Base-by-base conservation (phyloP, 805 yeast genomes). In the Cyberlindnera suaveolens region DNA sequence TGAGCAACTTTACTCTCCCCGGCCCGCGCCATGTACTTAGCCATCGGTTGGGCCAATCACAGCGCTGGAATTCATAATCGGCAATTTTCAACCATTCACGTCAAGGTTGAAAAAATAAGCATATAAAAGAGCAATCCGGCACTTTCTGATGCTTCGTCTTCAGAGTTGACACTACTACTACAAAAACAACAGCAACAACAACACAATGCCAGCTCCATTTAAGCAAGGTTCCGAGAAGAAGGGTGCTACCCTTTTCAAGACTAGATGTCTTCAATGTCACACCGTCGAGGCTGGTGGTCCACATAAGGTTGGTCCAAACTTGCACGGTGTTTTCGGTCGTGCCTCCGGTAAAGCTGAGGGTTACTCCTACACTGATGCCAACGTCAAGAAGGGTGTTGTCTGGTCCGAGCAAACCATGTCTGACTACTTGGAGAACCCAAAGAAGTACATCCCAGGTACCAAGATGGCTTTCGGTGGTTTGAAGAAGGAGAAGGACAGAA, bases 391-490 rank as follows among this genome's bases (percentile, higher is more conserved):
- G 75, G 95, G 89, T 65, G 95, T 93, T 51, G 59, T 60, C 48
- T 93, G 99, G 99, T 59, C 64, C 56, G 89, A 81, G 64, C 89
- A 89, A 67, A 78, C 88, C 69, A 79, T 93, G 85, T 77, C 84
- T 60, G 96, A 86, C 70, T 93, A 93, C 84, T 81, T 93, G 72
- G 95, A 85, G 74, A 93, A 93, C 86, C 99, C 99, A 76, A 93
- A 93, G 95, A 93, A 93, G 78, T 93, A 89, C 79, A 89, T 93
- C 60, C 99, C 99, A 68, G 99, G 99, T 72, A 93, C 98, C 77
- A 93, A 93, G 85, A 93, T 93, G 99, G 98, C 99, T 55, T 93
- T 91, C 63, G 99, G 96, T 75, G 99, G 99, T 77, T 81, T 93
- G 73, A 93, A 93, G 90, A 93, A 93, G 81, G 83, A 89, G 55